Conservation (phyloP, 2,329 filamentous ascomycete species). For the Colletotrichum sojae region DNA sequence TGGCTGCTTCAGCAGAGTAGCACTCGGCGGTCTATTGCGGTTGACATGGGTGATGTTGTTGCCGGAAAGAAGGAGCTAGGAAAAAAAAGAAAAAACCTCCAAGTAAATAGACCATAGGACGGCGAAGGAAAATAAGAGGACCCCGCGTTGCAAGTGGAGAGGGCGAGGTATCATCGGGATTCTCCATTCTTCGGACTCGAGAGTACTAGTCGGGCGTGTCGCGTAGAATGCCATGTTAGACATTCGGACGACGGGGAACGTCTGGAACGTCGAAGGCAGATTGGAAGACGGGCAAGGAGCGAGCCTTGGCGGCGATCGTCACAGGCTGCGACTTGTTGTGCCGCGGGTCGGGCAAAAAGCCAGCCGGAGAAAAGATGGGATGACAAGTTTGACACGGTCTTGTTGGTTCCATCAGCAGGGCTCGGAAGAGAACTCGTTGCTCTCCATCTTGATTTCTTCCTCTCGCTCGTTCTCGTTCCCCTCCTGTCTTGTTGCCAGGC, state of each 20-base stretch:
- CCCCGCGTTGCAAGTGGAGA: slow-evolving; percentile 12
- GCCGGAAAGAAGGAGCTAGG: too few relatives aligned
- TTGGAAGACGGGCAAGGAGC: too few relatives aligned
- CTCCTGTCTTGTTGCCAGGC: too few relatives aligned
- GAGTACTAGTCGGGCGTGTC: not conserved
- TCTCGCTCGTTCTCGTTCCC: too few relatives aligned
- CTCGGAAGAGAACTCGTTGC: slow-evolving; percentile 2
- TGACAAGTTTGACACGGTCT: slow-evolving; percentile 35
- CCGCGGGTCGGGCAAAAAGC: slow-evolving; percentile 36
- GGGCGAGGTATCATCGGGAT: not conserved
- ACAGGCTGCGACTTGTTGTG: slow-evolving; percentile 37
- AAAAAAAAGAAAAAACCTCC: not conserved
- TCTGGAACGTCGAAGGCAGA: not conserved
- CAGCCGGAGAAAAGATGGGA: slow-evolving; percentile 38
- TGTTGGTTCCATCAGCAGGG: slow-evolving; percentile 7
- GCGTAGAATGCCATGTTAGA: not conserved
- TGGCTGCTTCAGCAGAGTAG: slow-evolving; percentile 21
- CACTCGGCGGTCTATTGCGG: slow-evolving; percentile 22
- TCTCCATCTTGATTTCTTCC: not conserved
- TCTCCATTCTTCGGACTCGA: not conserved
- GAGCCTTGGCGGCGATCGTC: slow-evolving; percentile 31
- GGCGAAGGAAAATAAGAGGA: not conserved
- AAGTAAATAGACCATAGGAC: too few relatives aligned
- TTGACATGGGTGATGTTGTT: slow-evolving; percentile 16
- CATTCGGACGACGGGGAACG: not conserved